Evolutionary conservation across 106 monocot genomes (phyloP).

Genomic region (Dendrobium catenatum): DNA sequence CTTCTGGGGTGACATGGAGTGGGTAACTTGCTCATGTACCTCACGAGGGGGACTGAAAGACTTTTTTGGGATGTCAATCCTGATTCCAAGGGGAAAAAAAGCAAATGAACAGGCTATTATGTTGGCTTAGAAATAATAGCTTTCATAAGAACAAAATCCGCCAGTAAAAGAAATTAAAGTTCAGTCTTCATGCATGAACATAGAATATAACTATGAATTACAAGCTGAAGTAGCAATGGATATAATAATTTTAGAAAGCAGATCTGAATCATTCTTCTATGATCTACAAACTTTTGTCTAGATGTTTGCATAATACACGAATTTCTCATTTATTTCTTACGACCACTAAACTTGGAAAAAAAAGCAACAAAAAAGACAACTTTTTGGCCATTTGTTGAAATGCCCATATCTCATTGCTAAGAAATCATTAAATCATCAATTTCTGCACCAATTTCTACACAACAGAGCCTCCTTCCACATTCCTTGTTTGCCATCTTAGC

Average conservation of each 20-base stretch:
- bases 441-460: too few species aligned
- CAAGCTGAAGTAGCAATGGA: too few species aligned
- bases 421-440: too few species aligned
- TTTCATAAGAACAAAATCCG: background rate
- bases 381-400: too few species aligned
- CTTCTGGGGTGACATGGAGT: slow-evolving; percentile 20
- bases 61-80: slow-evolving; percentile 5
- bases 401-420: too few species aligned
- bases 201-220: background rate
- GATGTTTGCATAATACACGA: background rate
- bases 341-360: too few species aligned
- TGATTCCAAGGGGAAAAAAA: background rate
- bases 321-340: background rate
- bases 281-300: background rate
- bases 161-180: background rate
- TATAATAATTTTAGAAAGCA: too few species aligned
- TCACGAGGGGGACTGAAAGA: slow-evolving; percentile 17
- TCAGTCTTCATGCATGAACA: background rate
- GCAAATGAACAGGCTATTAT: too few species aligned
- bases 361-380: too few species aligned
- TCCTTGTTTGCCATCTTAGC: too few species aligned
- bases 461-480: too few species aligned
- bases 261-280: background rate
- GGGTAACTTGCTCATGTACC: slow-evolving; percentile 23
- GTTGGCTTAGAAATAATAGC: background rate